Base-by-base conservation (phyloP, 2,329 filamentous ascomycete species). In the Stylonectria norvegica region DNA sequence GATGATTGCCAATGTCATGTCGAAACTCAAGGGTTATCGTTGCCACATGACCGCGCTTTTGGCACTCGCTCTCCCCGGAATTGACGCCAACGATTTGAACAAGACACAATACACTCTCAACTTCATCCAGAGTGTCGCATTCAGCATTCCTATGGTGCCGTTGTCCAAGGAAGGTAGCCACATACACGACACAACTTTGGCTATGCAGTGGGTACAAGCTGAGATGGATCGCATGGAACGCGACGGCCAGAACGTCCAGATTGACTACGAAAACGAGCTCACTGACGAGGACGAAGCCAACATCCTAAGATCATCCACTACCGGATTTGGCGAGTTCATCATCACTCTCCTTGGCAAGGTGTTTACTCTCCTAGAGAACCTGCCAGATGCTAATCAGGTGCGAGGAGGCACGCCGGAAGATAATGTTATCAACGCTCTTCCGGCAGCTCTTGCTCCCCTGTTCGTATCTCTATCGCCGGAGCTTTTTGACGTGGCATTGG, bases 31-130 rank as follows among this genome's bases (percentile, higher is more conserved):
- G 65, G 93, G 93, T n/a, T 96, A 93, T 62, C 79, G 93, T 45
- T 97, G 93, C 59, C 93, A 98, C 62, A 83, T 98, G 48, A 98
- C 93, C 1, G 91, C 91, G 1, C 71, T 98, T 23, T 71, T 98
- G n/a, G 93, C 91, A 5, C 75, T 98, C 44, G 89, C 91, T 4
- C 72, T 98, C 20, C 94, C 94, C 1, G 94, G 93, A 16, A 95
- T 98, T 43, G 94, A 98, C 66, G 90, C 94, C 49, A 98, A 98
- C 60, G 93, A 98, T 65, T 71, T 98, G 18, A 90, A 93, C 60
- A 98, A 98, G 73, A 97, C 93, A 1, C 79, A 95, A 54, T 88
- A 95, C 64, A 94, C 93, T 0, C 73, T 98, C 42, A 88, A 90
- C 52, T 96, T 96, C 61, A 93, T 98, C 42, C 91, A 97, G 64